These are phyloP conservation scores for Parafenestella ontariensis DNA, from an alignment of 2,329 filamentous ascomycete genomes.

Conservation along the genomic window DNA sequence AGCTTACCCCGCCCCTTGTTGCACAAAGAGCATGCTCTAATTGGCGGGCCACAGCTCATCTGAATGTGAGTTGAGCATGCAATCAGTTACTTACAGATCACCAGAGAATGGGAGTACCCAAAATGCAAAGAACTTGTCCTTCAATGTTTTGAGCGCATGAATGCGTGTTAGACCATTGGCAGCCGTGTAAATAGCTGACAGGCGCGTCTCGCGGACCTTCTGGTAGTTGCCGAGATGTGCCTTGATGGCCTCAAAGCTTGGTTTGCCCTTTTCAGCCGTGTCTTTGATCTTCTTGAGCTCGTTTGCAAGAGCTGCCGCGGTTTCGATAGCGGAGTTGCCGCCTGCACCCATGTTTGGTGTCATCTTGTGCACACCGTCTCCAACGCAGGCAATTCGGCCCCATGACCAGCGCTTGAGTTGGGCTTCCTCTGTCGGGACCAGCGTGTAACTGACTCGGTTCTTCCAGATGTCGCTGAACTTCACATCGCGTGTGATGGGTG, in stretches of 20 bases:
- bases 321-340: conserved; percentile 27
- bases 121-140: conserved; percentile 14
- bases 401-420: conserved; percentile 51
- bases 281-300: conserved; percentile 17
- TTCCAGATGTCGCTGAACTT: conserved; percentile 48
- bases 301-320: conserved; percentile 23
- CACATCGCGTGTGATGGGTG: conserved; percentile 31
- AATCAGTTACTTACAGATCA: conserved; percentile 14
- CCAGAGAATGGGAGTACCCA: conserved; percentile 13
- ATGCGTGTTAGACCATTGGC: conserved; percentile 14
- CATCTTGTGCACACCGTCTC: conserved; percentile 54
- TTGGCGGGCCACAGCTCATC: no score
- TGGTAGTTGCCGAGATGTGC: conserved; percentile 14
- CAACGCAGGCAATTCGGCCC: conserved; percentile 49
- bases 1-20: background rate
- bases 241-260: conserved; percentile 11
- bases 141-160: conserved; percentile 16
- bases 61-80: no score
- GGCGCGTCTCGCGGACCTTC: conserved; percentile 11
- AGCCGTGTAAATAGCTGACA: conserved; percentile 4
- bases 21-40: no score
- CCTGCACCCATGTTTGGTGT: conserved; percentile 25
- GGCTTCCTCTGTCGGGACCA: conserved; percentile 46
- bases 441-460: conserved; percentile 19
- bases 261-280: conserved; percentile 13